These are phyloP conservation scores for Verticillium isaacii DNA, from an alignment of 2,329 filamentous ascomycete species.

Conservation along the genomic window DNA sequence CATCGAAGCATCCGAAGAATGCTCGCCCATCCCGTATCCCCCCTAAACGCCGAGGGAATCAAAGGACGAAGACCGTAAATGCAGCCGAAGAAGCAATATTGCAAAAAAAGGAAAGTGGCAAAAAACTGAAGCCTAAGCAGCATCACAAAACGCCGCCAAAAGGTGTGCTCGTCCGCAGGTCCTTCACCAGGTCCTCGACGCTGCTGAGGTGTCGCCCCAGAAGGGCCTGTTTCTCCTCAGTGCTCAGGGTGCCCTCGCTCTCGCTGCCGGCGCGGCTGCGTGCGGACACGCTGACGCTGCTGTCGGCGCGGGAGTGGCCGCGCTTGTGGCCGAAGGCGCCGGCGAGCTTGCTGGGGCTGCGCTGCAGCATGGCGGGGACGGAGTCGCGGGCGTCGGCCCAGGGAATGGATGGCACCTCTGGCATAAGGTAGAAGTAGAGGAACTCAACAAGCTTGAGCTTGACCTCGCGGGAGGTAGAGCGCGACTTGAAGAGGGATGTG, in stretches of 20 bases:
- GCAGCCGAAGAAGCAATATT: slow-evolving; percentile 5
- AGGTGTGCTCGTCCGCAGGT: slow-evolving; percentile 73
- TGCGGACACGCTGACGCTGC: slow-evolving; percentile 24
- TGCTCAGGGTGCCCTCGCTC: slow-evolving; percentile 52
- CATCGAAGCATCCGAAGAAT: background rate
- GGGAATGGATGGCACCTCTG: slow-evolving; percentile 64
- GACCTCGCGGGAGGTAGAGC: slow-evolving; percentile 78
- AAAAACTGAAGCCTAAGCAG: background rate
- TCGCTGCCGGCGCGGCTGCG: slow-evolving; percentile 29
- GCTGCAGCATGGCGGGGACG: slow-evolving; percentile 51
- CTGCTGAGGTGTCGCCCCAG: slow-evolving; percentile 74
- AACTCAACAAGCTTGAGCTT: slow-evolving; percentile 97
- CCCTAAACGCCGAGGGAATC: slow-evolving; percentile 9
- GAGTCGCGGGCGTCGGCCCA: slow-evolving; percentile 39
- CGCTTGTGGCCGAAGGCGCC: slow-evolving; percentile 43
- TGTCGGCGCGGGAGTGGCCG: slow-evolving; percentile 19
- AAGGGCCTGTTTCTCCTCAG: slow-evolving; percentile 77
- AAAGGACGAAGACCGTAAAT: slow-evolving; percentile 6
- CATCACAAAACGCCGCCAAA: slow-evolving; percentile 59
- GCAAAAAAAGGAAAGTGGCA: slow-evolving; percentile 8
- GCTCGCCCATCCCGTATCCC: slow-evolving; percentile 5
- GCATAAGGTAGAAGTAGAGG: slow-evolving; percentile 97
- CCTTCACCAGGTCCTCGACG: slow-evolving; percentile 79
- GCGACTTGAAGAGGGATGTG: slow-evolving; percentile 87
- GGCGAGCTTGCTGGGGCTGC: slow-evolving; percentile 64